These are phyloP conservation scores for Xylariaceae sp. DNA, from an alignment of 2,329 filamentous ascomycete species.

Conservation along the genomic window DNA sequence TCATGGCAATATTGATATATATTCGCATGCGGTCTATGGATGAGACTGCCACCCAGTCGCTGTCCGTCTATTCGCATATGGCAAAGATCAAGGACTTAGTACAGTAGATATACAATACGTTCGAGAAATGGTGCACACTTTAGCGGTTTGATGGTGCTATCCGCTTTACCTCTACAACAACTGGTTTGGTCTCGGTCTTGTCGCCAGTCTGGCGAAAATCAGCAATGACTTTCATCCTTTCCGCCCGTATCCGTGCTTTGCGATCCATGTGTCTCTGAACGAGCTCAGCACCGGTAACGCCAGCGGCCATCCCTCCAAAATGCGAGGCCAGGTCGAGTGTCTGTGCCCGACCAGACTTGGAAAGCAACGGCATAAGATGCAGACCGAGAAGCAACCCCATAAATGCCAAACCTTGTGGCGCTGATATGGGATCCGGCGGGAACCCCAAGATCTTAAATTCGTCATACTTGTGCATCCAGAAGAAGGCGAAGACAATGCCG, in stretches of 20 bases:
- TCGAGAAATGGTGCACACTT: no score
- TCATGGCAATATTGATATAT: no score
- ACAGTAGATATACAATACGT: no score
- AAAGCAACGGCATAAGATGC: slow-evolving; percentile 46
- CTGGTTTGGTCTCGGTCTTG: slow-evolving; percentile 6
- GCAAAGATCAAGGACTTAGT: no score
- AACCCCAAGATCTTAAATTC: slow-evolving; percentile 55
- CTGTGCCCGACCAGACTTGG: slow-evolving; percentile 34
- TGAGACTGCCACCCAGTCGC: no score
- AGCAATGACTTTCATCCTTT: slow-evolving; percentile 23
- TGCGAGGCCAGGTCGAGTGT: slow-evolving; percentile 51
- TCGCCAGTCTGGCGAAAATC: slow-evolving; percentile 17
- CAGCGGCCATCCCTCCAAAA: slow-evolving; percentile 47
- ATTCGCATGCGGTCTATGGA: no score
- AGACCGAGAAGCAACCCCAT: slow-evolving; percentile 48
- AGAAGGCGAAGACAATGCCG: slow-evolving; percentile 59
- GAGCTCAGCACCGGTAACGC: slow-evolving; percentile 39
- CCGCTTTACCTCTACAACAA: background rate
- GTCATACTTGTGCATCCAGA: slow-evolving; percentile 55
- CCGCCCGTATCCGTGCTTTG: slow-evolving; percentile 20
- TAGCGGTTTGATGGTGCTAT: no score
- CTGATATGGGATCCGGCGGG: slow-evolving; percentile 49
- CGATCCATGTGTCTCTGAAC: slow-evolving; percentile 30
- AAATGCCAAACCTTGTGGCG: slow-evolving; percentile 52
- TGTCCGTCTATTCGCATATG: no score